These are phyloP conservation scores for Zostera marina DNA, from an alignment of 116 monocot genomes.

Conservation along the genomic window DNA sequence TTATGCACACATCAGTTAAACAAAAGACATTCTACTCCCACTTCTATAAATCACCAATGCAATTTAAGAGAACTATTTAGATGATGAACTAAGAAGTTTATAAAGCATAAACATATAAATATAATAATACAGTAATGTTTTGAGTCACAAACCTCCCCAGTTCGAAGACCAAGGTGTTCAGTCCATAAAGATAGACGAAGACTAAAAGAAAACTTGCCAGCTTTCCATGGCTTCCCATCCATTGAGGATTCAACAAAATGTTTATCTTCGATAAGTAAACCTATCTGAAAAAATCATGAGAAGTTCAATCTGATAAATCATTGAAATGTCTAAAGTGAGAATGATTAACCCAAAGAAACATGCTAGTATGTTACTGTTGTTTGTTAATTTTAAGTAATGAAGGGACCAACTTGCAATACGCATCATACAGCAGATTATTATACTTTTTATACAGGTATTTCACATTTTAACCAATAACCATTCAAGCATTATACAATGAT, in stretches of 20 bases:
- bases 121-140: neutral
- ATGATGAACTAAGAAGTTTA: no score
- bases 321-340: no score
- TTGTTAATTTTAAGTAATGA: no score
- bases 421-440: no score
- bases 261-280: constrained; percentile 84
- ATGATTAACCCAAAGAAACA: no score
- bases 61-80: no score
- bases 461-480: no score
- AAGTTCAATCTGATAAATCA: neutral
- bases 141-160: constrained; percentile 43
- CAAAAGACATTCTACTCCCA: neutral
- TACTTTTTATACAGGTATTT: no score
- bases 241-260: constrained; percentile 63
- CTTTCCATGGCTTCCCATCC: constrained; percentile 77
- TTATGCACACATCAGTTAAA: neutral
- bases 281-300: constrained; percentile 37
- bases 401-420: no score
- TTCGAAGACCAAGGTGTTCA: constrained; percentile 77
- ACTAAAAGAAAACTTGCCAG: constrained; percentile 80
- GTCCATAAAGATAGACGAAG: constrained; percentile 82
- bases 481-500: neutral
- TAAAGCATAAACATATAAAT: neutral
- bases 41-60: neutral
- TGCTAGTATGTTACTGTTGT: no score